Percentiles rank a stretch among this genome's conserved stretches.
Conservation (phyloP, 2,329 filamentous ascomycete genomes). For the Penicillium sp. region DNA sequence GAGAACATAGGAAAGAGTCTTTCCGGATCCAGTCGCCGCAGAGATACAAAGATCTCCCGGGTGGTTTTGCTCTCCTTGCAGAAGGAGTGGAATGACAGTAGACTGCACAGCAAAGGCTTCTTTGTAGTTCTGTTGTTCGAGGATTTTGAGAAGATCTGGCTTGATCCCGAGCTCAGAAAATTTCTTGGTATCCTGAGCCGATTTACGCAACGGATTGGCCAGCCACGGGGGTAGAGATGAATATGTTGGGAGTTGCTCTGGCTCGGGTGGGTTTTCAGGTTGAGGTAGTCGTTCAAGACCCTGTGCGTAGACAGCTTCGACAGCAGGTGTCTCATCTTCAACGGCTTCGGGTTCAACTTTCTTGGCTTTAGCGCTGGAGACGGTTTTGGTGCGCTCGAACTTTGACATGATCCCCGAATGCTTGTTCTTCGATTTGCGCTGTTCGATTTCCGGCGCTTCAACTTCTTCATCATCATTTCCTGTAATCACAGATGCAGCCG, state of each 20-base stretch:
- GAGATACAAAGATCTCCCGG: slow-evolving; percentile 82
- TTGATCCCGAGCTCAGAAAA: slow-evolving; percentile 67
- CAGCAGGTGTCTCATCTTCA: slow-evolving; percentile 16
- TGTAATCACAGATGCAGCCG: slow-evolving; percentile 29
- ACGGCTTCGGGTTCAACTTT: slow-evolving; percentile 10
- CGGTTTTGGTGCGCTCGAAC: slow-evolving; percentile 37
- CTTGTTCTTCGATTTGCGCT: slow-evolving; percentile 29
- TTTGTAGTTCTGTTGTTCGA: slow-evolving; percentile 67
- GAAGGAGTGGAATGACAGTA: slow-evolving; percentile 73
- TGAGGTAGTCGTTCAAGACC: slow-evolving; percentile 81
- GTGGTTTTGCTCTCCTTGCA: slow-evolving; percentile 61
- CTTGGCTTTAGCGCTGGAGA: slow-evolving; percentile 19
- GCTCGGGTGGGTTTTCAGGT: slow-evolving; percentile 56
- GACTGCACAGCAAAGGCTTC: slow-evolving; percentile 78
- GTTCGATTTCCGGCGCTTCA: slow-evolving; percentile 24
- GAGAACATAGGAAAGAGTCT: slow-evolving; percentile 86
- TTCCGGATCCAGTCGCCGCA: slow-evolving; percentile 91
- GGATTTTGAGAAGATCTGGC: slow-evolving; percentile 56
- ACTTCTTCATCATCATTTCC: slow-evolving; percentile 5
- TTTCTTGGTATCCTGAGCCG: slow-evolving; percentile 56
- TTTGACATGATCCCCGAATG: slow-evolving; percentile 40
- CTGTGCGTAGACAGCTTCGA: slow-evolving; percentile 36
- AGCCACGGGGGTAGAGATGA: slow-evolving; percentile 81
- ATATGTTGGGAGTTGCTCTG: slow-evolving; percentile 63
- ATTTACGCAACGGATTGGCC: slow-evolving; percentile 68